phyloP scores from a whole-genome alignment of 805 yeast genomes.

The Starmerella bombi region DNA sequence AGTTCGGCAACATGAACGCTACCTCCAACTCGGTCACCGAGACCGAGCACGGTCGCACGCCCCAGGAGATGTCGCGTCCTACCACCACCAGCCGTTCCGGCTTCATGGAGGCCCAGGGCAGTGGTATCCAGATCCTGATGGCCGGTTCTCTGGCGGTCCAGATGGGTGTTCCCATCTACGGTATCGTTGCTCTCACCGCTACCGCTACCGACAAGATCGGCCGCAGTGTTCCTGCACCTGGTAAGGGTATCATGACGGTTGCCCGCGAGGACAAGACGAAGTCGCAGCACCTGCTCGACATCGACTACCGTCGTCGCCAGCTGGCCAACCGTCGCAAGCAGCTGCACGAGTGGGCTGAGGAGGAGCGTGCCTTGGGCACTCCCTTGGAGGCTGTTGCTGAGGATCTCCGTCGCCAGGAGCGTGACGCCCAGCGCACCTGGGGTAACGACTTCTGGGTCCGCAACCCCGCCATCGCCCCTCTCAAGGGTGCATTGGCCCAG shows the following conservation, averaged over 20 bases:
- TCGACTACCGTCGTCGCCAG: slow-evolving; percentile 89
- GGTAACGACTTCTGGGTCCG: slow-evolving; percentile 87
- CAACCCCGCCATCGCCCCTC: slow-evolving; percentile 91
- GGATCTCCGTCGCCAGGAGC: slow-evolving; percentile 73
- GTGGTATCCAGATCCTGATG: slow-evolving; percentile 96
- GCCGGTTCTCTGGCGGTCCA: slow-evolving; percentile 81
- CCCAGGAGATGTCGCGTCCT: slow-evolving; percentile 97
- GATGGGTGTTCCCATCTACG: slow-evolving; percentile 99
- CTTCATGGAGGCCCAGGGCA: slow-evolving; percentile 99
- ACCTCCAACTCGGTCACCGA: slow-evolving; percentile 84
- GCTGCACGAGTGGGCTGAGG: slow-evolving; percentile 71
- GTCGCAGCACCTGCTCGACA: slow-evolving; percentile 45
- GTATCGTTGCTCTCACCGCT: slow-evolving; percentile 84
- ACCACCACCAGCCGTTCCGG: slow-evolving; percentile 92
- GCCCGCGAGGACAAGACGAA: slow-evolving; percentile 87
- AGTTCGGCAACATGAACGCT: slow-evolving; percentile 98
- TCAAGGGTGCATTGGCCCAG: slow-evolving; percentile 92
- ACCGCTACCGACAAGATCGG: slow-evolving; percentile 98
- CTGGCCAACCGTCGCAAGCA: slow-evolving; percentile 64
- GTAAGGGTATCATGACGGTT: slow-evolving; percentile 96
- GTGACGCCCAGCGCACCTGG: slow-evolving; percentile 83
- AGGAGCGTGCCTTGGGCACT: slow-evolving; percentile 59
- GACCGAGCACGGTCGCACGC: slow-evolving; percentile 90
- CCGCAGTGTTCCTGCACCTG: slow-evolving; percentile 99
- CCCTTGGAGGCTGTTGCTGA: slow-evolving; percentile 76